These are phyloP conservation scores for Bifiguratus adelaidae DNA, from an alignment of 192 early-diverging fungal genomes.

Conservation along the genomic window DNA sequence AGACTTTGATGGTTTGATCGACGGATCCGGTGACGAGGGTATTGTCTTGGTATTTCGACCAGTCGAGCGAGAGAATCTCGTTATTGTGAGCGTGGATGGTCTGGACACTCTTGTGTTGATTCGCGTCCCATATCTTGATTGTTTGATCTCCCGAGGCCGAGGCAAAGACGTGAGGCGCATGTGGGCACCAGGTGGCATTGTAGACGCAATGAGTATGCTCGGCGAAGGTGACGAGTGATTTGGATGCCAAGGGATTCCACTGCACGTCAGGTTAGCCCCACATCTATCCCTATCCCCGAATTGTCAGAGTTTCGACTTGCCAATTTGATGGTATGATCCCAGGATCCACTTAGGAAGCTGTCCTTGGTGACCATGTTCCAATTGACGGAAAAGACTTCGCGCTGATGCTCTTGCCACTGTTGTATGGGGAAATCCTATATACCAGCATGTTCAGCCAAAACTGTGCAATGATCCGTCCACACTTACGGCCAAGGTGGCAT, in stretches of 20 bases:
- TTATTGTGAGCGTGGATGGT: conserved; percentile 72
- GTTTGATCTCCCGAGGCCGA: conserved; percentile 87
- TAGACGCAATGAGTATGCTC: conserved; percentile 96
- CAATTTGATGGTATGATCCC: conserved; percentile 92
- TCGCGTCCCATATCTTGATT: conserved; percentile 86
- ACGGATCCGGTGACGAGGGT: conserved; percentile 82
- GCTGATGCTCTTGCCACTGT: conserved; percentile 87
- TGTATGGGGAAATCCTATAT: conserved; percentile 56
- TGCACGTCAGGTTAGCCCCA: no score
- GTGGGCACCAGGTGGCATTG: conserved; percentile 75
- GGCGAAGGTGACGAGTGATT: conserved; percentile 74
- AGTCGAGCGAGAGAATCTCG: conserved; percentile 88
- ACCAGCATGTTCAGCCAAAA: neutral
- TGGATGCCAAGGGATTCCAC: conserved; percentile 77
- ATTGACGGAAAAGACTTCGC: conserved; percentile 88
- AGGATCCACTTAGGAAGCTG: conserved; percentile 83
- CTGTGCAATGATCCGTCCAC: neutral
- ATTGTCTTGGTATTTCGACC: conserved; percentile 92
- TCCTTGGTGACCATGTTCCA: conserved; percentile 93
- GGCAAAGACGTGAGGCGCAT: conserved; percentile 64
- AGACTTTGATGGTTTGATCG: conserved; percentile 81
- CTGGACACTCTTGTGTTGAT: conserved; percentile 50
- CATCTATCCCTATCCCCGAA: no score
- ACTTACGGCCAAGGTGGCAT: conserved; percentile 70
- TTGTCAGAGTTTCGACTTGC: conserved; percentile 35